Evolutionary conservation across 192 early-diverging fungal genomes (phyloP).

Genomic region (Backusella tuberculispora): DNA sequence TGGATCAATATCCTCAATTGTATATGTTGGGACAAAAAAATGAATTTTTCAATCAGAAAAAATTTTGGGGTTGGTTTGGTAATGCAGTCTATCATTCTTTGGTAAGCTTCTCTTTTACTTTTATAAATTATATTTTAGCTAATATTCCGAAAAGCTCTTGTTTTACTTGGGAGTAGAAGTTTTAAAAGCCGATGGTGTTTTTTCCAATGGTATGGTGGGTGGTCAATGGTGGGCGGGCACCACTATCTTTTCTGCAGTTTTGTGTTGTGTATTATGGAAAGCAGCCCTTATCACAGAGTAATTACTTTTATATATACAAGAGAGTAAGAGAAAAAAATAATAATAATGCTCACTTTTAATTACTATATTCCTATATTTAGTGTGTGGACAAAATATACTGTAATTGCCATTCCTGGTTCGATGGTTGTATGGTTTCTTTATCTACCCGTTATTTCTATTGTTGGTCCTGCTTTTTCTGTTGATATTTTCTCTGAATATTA

Average conservation of each 20-base stretch:
- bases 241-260: constrained; percentile 86
- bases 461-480: constrained; percentile 66
- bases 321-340: neutral
- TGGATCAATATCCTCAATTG: constrained; percentile 98
- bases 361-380: constrained; percentile 36
- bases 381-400: constrained; percentile 95
- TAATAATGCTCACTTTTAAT: neutral
- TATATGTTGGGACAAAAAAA: constrained; percentile 81
- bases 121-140: neutral
- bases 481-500: constrained; percentile 73
- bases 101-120: constrained; percentile 34
- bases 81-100: constrained; percentile 96
- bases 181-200: constrained; percentile 70
- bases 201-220: constrained; percentile 69
- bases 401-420: constrained; percentile 88
- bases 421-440: constrained; percentile 87
- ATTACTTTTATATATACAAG: constrained; percentile 20
- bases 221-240: constrained; percentile 93
- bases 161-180: constrained; percentile 71
- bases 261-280: constrained; percentile 90
- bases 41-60: constrained; percentile 83
- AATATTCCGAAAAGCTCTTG: constrained; percentile 49
- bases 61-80: constrained; percentile 91
- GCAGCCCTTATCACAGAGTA: constrained; percentile 87
- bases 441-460: constrained; percentile 80